Conservation (phyloP, 495 filamentous ascomycete species). For the Hyaloscypha variabilis region DNA sequence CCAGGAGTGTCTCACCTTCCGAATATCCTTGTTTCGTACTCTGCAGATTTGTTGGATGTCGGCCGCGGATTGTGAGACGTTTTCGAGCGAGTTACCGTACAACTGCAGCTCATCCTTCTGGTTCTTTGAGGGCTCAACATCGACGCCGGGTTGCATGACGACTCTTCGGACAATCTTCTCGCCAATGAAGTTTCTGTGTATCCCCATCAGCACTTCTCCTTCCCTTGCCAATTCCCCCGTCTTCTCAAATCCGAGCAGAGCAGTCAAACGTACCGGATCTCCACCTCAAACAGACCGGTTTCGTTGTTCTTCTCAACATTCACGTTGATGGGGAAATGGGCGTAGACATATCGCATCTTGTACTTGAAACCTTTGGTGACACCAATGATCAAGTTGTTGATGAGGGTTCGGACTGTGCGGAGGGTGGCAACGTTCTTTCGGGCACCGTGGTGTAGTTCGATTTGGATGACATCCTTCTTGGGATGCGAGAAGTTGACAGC, state of each 20-base stretch:
- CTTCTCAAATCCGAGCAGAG: constrained; percentile 11
- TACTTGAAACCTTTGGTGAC: constrained; percentile 99
- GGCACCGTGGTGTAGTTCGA: constrained; percentile 95
- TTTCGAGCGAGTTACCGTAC: constrained; percentile 91
- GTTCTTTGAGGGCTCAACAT: constrained; percentile 83
- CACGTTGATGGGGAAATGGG: constrained; percentile 99
- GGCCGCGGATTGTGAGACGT: constrained; percentile 94
- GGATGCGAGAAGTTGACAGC: constrained; percentile 91
- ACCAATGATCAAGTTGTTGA: constrained; percentile 97
- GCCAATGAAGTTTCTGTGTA: constrained; percentile 90
- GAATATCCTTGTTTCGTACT: constrained; percentile 99
- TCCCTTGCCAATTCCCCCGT: background rate
- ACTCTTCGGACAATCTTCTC: constrained; percentile 98
- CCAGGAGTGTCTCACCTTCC: constrained; percentile 80
- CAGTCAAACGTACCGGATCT: constrained; percentile 83
- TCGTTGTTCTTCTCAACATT: constrained; percentile 96
- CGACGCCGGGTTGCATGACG: constrained; percentile 85
- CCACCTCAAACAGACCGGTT: constrained; percentile 84
- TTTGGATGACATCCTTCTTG: constrained; percentile 80
- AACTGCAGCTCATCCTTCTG: constrained; percentile 97
- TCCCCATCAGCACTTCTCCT: constrained; percentile 35
- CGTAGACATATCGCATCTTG: constrained; percentile 99
- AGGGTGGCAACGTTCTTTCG: constrained; percentile 98
- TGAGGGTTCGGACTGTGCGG: constrained; percentile 94
- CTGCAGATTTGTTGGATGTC: constrained; percentile 99